Evolutionary conservation across 73 alveolate genomes (phyloP).

Genomic region (Tetrahymena malaccensis): DNA sequence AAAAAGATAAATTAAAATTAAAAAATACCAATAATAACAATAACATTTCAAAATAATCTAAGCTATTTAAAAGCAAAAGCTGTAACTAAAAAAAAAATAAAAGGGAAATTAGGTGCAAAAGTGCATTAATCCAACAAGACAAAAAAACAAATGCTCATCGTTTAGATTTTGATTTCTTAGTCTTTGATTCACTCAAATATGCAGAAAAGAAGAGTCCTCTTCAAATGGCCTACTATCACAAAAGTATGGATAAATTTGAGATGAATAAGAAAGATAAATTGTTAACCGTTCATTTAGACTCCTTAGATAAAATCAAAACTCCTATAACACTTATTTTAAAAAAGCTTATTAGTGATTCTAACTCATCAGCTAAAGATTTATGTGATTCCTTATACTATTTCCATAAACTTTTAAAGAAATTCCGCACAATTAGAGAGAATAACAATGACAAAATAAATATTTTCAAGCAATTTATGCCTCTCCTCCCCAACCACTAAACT

Average conservation of each 20-base stretch:
- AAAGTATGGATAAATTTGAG: neutral
- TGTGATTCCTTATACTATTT: neutral
- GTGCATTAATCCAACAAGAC: neutral
- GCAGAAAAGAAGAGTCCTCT: neutral
- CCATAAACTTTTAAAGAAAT: neutral
- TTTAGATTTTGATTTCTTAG: neutral
- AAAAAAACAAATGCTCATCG: neutral
- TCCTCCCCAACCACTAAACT: neutral
- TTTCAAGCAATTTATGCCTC: neutral
- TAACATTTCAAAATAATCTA: neutral
- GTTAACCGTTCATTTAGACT: neutral
- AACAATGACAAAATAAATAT: neutral
- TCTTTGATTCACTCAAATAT: neutral
- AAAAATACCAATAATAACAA: neutral
- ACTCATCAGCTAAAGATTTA: neutral
- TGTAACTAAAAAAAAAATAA: neutral
- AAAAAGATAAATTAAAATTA: neutral
- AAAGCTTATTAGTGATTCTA: neutral
- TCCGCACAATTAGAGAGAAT: neutral
- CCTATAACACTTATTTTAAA: neutral
- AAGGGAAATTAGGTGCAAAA: neutral
- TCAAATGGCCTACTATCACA: neutral
- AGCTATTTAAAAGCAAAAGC: neutral
- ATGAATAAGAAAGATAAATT: neutral
- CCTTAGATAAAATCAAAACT: neutral